phyloP scores from a whole-genome alignment of 176 grass and related monocot genomes.

The Rhynchospora breviuscula region DNA sequence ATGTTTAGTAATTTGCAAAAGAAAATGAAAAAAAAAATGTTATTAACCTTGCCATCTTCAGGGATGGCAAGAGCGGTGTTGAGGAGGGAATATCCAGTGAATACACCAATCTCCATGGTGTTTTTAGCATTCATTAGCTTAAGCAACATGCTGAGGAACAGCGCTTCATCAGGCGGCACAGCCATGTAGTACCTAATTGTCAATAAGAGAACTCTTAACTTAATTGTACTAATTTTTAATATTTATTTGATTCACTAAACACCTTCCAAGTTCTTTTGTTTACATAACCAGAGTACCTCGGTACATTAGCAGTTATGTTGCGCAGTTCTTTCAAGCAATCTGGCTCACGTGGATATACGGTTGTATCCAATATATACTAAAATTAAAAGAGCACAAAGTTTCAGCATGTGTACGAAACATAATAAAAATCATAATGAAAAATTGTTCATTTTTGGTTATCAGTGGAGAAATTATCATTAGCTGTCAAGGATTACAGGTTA shows the following conservation, averaged over 20 bases:
- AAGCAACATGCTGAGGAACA: slow-evolving; percentile 50
- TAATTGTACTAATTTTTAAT: background rate
- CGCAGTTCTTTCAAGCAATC: slow-evolving; percentile 66
- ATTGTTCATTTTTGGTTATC: background rate
- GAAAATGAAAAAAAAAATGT: background rate
- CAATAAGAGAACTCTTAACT: background rate
- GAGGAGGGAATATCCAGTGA: slow-evolving; percentile 72
- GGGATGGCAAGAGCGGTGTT: slow-evolving; percentile 52
- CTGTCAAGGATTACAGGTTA: background rate
- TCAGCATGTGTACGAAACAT: background rate
- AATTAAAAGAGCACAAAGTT: background rate
- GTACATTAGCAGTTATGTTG: slow-evolving; percentile 40
- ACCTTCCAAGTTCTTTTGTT: background rate
- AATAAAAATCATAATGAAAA: background rate
- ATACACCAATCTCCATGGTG: slow-evolving; percentile 61
- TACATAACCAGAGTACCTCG: slow-evolving; percentile 12
- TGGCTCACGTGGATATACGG: slow-evolving; percentile 56
- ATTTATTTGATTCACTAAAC: background rate
- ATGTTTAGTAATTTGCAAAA: background rate
- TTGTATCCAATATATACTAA: slow-evolving; percentile 63
- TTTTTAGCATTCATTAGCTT: slow-evolving; percentile 61
- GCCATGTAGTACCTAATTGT: slow-evolving; percentile 28
- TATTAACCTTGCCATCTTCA: slow-evolving; percentile 44
- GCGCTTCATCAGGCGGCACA: slow-evolving; percentile 48
- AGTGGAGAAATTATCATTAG: background rate